Percentiles rank a stretch among this genome's conserved stretches.
These are phyloP conservation scores for Plantago ovata DNA, from an alignment of 257 asterid species.

Conservation along the genomic window DNA sequence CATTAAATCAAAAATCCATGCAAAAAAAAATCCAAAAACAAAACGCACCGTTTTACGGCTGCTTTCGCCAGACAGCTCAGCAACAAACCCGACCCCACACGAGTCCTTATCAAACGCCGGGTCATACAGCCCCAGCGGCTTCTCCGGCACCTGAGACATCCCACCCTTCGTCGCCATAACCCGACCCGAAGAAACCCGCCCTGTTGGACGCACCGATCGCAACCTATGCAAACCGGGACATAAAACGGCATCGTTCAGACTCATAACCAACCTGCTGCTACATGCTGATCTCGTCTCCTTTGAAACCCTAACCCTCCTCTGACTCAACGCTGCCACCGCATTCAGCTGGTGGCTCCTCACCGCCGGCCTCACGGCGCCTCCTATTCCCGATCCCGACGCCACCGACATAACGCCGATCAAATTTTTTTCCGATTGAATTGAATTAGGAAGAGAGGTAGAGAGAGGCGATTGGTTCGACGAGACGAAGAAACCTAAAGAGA, in stretches of 20 bases:
- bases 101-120: conserved; percentile 94
- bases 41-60: conserved; percentile 85
- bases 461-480: not conserved
- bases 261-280: conserved; percentile 45
- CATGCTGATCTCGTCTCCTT: conserved; percentile 31
- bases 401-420: conserved; percentile 46
- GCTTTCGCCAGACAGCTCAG: conserved; percentile 93
- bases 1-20: not conserved
- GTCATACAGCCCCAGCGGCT: conserved; percentile 94
- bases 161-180: conserved; percentile 56
- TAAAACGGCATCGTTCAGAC: conserved; percentile 19
- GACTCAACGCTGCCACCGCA: conserved; percentile 58
- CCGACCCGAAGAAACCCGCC: conserved; percentile 48
- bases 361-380: conserved; percentile 40
- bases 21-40: not conserved
- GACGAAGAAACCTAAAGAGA: not conserved
- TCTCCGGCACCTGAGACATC: conserved; percentile 87
- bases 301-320: conserved; percentile 41
- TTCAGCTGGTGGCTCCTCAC: conserved; percentile 62
- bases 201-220: conserved; percentile 63
- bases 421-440: not conserved
- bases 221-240: conserved; percentile 37
- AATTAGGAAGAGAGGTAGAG: conserved; percentile 14
- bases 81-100: conserved; percentile 97
- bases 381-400: conserved; percentile 48